These are phyloP conservation scores for Golubevia sp. DNA, from an alignment of 1,284 basidiomycete genomes.

Conservation along the genomic window DNA sequence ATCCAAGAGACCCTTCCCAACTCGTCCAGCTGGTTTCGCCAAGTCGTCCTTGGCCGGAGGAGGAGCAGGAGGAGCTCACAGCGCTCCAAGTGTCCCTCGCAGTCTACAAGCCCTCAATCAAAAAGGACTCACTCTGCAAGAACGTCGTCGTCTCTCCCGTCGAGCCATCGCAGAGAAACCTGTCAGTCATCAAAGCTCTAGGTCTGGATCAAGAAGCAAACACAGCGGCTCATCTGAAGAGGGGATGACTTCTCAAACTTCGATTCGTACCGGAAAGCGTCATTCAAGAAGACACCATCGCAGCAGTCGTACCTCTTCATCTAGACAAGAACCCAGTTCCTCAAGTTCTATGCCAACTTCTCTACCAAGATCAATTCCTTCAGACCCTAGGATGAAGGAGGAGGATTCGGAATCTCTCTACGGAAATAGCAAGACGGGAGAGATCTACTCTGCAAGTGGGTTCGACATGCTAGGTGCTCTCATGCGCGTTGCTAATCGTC, in stretches of 20 bases:
- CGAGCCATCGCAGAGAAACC: slow-evolving; percentile 15
- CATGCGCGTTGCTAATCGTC: slow-evolving; percentile 74
- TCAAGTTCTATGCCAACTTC: not conserved
- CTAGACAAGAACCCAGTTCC: not conserved
- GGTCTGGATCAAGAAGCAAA: not conserved
- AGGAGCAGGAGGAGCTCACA: not conserved
- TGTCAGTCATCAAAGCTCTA: slow-evolving; percentile 3
- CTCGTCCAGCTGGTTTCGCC: not conserved
- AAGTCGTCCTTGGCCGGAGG: not conserved
- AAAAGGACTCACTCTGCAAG: slow-evolving; percentile 34
- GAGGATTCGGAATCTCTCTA: slow-evolving; percentile 11
- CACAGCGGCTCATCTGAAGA: slow-evolving; percentile 12
- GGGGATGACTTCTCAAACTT: slow-evolving; percentile 18
- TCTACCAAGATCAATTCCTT: not conserved
- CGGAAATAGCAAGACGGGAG: slow-evolving; percentile 18
- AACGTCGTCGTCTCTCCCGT: slow-evolving; percentile 41
- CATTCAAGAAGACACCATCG: slow-evolving; percentile 6
- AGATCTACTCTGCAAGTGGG: slow-evolving; percentile 80
- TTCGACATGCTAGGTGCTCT: slow-evolving; percentile 86
- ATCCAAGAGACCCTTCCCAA: not conserved
- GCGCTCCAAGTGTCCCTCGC: slow-evolving; percentile 7
- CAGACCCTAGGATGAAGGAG: slow-evolving; percentile 16
- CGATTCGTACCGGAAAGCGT: slow-evolving; percentile 12
- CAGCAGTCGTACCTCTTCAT: not conserved
- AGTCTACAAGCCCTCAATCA: slow-evolving; percentile 6